Evolutionary conservation across 176 grass and related monocot genomes (phyloP).

Genomic region (Lolium rigidum): DNA sequence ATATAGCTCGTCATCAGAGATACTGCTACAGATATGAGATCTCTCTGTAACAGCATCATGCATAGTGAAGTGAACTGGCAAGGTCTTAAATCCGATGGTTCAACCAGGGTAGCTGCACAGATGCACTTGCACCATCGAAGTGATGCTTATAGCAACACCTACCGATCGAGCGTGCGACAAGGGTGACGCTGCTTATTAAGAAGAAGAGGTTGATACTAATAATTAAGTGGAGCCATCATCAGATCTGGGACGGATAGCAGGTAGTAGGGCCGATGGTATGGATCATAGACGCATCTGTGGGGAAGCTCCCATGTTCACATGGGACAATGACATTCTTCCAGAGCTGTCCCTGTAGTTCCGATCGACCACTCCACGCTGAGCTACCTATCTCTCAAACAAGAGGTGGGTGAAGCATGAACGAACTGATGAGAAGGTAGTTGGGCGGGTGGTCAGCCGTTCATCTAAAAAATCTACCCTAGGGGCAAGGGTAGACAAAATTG

Average conservation of each 20-base stretch:
- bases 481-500: background rate
- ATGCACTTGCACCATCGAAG: background rate
- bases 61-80: background rate
- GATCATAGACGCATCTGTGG: conserved; percentile 19
- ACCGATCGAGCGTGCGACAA: background rate
- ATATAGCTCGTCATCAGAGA: background rate
- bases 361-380: background rate
- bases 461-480: background rate
- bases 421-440: background rate
- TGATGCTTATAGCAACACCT: background rate
- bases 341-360: background rate
- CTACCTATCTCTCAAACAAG: background rate
- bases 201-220: background rate
- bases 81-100: conserved; percentile 7
- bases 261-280: background rate
- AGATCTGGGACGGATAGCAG: background rate
- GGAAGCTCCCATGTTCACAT: conserved; percentile 28
- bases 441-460: background rate
- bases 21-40: background rate
- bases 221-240: conserved; percentile 6
- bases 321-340: conserved; percentile 41
- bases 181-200: background rate
- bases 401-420: background rate
- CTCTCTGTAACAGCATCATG: background rate
- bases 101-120: background rate